Conservation (phyloP, 805 yeast genomes). For the Kockiozyma suomiensis region DNA sequence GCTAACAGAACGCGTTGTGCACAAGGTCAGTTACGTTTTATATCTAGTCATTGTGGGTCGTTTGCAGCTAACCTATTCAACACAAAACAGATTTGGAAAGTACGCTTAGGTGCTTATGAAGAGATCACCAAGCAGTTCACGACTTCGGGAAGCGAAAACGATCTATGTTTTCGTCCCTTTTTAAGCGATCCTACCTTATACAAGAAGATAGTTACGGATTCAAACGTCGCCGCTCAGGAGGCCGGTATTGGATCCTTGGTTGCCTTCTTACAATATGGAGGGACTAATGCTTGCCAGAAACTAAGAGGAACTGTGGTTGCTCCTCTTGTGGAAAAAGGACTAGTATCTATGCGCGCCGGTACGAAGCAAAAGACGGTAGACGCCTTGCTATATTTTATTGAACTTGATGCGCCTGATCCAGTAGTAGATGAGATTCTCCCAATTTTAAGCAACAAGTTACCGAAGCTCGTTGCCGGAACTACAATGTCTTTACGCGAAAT, state of each 20-base stretch:
- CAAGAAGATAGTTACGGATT: slow-evolving; percentile 66
- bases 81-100: slow-evolving; percentile 67
- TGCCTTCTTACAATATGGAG: slow-evolving; percentile 61
- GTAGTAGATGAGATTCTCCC: slow-evolving; percentile 70
- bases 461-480: slow-evolving; percentile 76
- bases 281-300: slow-evolving; percentile 45
- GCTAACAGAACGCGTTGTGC: slow-evolving; percentile 63
- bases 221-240: slow-evolving; percentile 92
- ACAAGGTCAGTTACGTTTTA: slow-evolving; percentile 52
- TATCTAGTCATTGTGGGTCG: not conserved
- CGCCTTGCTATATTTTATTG: slow-evolving; percentile 63
- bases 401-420: slow-evolving; percentile 65
- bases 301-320: slow-evolving; percentile 47
- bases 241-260: slow-evolving; percentile 63
- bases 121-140: slow-evolving; percentile 59
- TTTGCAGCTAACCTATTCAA: slow-evolving; percentile 4
- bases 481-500: slow-evolving; percentile 60
- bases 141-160: slow-evolving; percentile 57
- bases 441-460: slow-evolving; percentile 61
- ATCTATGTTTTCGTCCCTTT: slow-evolving; percentile 56
- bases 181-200: slow-evolving; percentile 57
- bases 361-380: slow-evolving; percentile 70
- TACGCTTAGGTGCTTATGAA: slow-evolving; percentile 75
- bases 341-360: slow-evolving; percentile 71
- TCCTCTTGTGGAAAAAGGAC: slow-evolving; percentile 75